Percentiles rank a stretch among this genome's conserved stretches.
Conservation (phyloP, 805 yeast species). For the Yarrowia keelungensis region DNA sequence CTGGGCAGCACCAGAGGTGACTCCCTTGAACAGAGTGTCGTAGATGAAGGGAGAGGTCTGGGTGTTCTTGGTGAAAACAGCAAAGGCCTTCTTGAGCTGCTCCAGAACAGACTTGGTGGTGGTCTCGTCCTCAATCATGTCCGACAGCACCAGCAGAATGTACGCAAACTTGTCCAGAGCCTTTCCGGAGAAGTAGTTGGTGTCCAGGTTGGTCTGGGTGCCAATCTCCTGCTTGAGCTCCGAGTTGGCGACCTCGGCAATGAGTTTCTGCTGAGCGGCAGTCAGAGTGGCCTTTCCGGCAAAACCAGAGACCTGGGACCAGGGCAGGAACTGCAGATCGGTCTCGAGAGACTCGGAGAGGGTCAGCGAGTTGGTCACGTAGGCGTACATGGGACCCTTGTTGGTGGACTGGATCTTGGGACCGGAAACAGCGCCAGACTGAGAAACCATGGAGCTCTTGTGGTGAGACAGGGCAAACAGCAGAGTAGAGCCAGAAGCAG, state of each 20-base stretch:
- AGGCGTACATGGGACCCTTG: slow-evolving; percentile 53
- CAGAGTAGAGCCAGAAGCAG: slow-evolving; percentile 54
- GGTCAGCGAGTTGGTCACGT: slow-evolving; percentile 47
- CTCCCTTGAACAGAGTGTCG: slow-evolving; percentile 66
- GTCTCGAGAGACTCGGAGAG: slow-evolving; percentile 54
- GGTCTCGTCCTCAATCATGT: slow-evolving; percentile 49
- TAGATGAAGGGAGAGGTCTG: slow-evolving; percentile 79
- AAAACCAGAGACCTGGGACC: slow-evolving; percentile 53
- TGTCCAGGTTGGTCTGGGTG: slow-evolving; percentile 69
- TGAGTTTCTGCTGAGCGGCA: slow-evolving; percentile 53
- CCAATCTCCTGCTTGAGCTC: slow-evolving; percentile 65
- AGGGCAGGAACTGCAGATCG: slow-evolving; percentile 62
- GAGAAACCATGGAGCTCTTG: slow-evolving; percentile 43
- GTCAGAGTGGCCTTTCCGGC: slow-evolving; percentile 43
- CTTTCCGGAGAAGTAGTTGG: slow-evolving; percentile 93
- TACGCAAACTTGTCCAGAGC: slow-evolving; percentile 88
- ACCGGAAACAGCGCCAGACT: slow-evolving; percentile 43
- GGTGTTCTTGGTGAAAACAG: slow-evolving; percentile 68
- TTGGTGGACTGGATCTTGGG: slow-evolving; percentile 53
- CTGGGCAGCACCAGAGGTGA: slow-evolving; percentile 50
- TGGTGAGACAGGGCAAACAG: slow-evolving; percentile 77
- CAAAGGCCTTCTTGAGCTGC: slow-evolving; percentile 70
- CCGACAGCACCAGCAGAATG: slow-evolving; percentile 63
- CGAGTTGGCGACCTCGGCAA: slow-evolving; percentile 57
- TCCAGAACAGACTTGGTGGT: slow-evolving; percentile 62